Percentiles rank a stretch among this genome's conserved stretches.
phyloP scores from a whole-genome alignment of 2,329 filamentous ascomycete species.

The Neonectria faginata region DNA sequence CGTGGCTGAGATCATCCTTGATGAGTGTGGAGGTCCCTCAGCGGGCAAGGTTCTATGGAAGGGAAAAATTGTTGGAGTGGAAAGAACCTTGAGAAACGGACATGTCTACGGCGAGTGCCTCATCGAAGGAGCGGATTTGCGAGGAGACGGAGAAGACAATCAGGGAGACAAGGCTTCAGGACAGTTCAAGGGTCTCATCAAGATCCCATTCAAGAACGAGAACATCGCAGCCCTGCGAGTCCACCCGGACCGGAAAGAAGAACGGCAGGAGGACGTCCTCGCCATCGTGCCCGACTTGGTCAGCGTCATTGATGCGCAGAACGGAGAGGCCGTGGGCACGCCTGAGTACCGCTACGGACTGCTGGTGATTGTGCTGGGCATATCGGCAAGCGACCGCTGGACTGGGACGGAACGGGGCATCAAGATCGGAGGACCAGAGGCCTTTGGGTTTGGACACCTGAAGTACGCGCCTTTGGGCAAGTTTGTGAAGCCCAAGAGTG shows the following conservation, averaged over 20 bases:
- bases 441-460: constrained; percentile 61
- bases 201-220: constrained; percentile 80
- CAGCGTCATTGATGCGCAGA: constrained; percentile 66
- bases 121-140: constrained; percentile 61
- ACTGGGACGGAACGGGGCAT: constrained; percentile 59
- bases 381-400: constrained; percentile 59
- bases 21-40: constrained; percentile 65
- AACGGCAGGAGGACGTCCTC: constrained; percentile 57
- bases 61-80: constrained; percentile 72
- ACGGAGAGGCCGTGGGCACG: constrained; percentile 66
- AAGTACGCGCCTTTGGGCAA: constrained; percentile 61
- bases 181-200: constrained; percentile 61
- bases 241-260: constrained; percentile 48
- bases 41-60: constrained; percentile 68
- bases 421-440: constrained; percentile 61
- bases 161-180: constrained; percentile 2
- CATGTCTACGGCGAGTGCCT: constrained; percentile 70
- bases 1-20: constrained; percentile 69
- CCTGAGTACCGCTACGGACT: constrained; percentile 68
- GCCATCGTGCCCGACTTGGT: constrained; percentile 69
- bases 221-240: constrained; percentile 70
- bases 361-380: constrained; percentile 61
- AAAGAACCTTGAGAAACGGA: constrained; percentile 66
- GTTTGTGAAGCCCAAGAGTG: constrained; percentile 62
- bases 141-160: constrained; percentile 43